These are phyloP conservation scores for Fusarium sp. DNA, from an alignment of 2,329 filamentous ascomycete genomes.

Conservation along the genomic window DNA sequence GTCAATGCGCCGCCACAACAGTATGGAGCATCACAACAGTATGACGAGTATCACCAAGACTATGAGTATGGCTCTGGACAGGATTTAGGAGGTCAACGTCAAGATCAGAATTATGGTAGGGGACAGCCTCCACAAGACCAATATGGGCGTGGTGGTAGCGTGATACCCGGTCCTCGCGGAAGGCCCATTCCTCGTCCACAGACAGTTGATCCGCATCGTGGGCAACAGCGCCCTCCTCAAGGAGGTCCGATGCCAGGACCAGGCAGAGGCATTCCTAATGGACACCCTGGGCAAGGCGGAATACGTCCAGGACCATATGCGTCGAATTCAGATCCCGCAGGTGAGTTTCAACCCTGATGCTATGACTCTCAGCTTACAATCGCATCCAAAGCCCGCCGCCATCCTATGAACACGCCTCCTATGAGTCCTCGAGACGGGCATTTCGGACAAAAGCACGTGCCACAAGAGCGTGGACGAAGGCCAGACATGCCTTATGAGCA, in stretches of 20 bases:
- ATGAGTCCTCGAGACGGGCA: slow-evolving; percentile 42
- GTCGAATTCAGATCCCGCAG: slow-evolving; percentile 52
- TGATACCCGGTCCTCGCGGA: slow-evolving; percentile 54
- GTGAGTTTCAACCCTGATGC: slow-evolving; percentile 43
- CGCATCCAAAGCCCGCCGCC: slow-evolving; percentile 40
- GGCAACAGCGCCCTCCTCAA: slow-evolving; percentile 50
- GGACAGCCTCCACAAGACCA: slow-evolving; percentile 53
- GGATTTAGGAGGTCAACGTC: slow-evolving; percentile 52
- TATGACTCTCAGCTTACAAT: slow-evolving; percentile 17
- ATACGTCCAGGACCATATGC: slow-evolving; percentile 53
- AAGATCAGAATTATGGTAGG: slow-evolving; percentile 56
- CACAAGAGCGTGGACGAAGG: slow-evolving; percentile 32
- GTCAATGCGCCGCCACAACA: slow-evolving; percentile 46
- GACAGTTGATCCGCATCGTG: slow-evolving; percentile 48
- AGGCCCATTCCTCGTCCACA: slow-evolving; percentile 54
- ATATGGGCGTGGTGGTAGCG: slow-evolving; percentile 54
- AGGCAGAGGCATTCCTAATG: slow-evolving; percentile 36
- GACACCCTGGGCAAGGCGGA: slow-evolving; percentile 48
- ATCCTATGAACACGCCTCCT: slow-evolving; percentile 44
- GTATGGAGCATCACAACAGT: slow-evolving; percentile 50
- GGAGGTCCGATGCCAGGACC: slow-evolving; percentile 45
- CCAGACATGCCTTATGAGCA: slow-evolving; percentile 40
- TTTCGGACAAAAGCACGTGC: slow-evolving; percentile 36
- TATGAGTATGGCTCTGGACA: slow-evolving; percentile 55
- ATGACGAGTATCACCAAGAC: slow-evolving; percentile 56